Base-by-base conservation (phyloP, 257 asterid genomes). In the Marsdenia floribunda region DNA sequence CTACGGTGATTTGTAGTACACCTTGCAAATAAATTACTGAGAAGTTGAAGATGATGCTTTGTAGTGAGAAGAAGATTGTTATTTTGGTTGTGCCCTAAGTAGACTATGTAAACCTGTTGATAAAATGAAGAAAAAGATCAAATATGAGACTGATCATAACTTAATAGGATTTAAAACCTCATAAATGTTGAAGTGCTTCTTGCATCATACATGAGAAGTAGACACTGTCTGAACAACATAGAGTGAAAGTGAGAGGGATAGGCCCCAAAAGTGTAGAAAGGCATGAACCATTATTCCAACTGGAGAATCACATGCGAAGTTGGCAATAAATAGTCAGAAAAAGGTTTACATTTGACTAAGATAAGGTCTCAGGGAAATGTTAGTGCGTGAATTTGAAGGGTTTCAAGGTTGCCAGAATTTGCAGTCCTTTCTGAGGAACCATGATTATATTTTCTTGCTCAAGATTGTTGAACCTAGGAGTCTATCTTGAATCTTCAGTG, bases 21-120 rank as follows among this genome's bases (percentile, higher is more conserved):
- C 95, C 92, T 89, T 55, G 70, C 50, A 64, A 82, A 87, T 46
- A 83, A 84, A 66, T 14, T 82, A 35, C 80, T 42, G 52, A 89
- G 89, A 71, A 87, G 90, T 40, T 46, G 82, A 74, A 84, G 80
- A 54, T 89, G 96, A 68, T 72, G 55, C 8, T 86, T 68, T 19
- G 86, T 75, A 60, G 89, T 76, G 60, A 84, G 84, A 22, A 74
- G 72, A 52, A 78, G 90, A 63, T 83, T 80, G 5, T 74, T 73
- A 71, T 76, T 74, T 73, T 50, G 85, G 69, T 33, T 64, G 78
- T 75, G 83, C 13, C 92, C 95, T 37, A 87, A 73, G 66, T 89
- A 89, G 74, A 87, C 87, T 60, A 89, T 84, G 81, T 87, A 83
- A 73, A 87, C 90, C 79, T 75, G 74, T 22, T 60, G 79, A 68